Conservation (phyloP, 2,329 filamentous ascomycete genomes). For the Cadophora malorum region DNA sequence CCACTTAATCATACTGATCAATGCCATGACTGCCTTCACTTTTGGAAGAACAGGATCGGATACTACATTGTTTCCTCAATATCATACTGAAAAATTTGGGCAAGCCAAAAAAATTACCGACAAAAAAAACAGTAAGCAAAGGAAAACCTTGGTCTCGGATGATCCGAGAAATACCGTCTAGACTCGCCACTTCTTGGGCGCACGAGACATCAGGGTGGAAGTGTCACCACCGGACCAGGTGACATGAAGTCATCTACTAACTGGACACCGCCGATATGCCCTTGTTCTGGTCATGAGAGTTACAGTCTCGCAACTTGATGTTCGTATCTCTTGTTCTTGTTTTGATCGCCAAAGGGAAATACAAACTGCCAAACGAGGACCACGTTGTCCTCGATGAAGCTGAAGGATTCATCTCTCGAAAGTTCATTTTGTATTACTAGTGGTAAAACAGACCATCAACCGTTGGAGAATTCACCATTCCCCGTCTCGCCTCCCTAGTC, state of each 20-base stretch:
- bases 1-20: not conserved
- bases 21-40: not conserved
- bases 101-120: not conserved
- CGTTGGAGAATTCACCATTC: not conserved
- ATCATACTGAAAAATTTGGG: not conserved
- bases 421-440: not conserved
- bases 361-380: not conserved
- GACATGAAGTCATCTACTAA: not conserved
- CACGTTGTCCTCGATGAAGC: not conserved
- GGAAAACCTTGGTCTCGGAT: not conserved
- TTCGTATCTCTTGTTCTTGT: not conserved
- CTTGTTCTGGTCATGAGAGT: not conserved
- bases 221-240: constrained; percentile 3
- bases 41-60: not conserved
- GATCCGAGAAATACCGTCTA: constrained; percentile 1
- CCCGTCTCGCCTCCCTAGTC: not conserved
- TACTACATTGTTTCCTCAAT: not conserved
- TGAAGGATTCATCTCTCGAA: not conserved
- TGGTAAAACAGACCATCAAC: not conserved
- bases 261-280: not conserved
- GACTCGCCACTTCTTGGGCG: constrained; percentile 4
- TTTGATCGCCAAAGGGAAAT: not conserved
- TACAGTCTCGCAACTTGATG: not conserved
- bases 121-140: not conserved
- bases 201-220: constrained; percentile 13